Evolutionary conservation across 2,329 filamentous ascomycete species (phyloP), one percentile per base, ranked within the genome.

Genomic region (Fusarium fracticaudum): DNA sequence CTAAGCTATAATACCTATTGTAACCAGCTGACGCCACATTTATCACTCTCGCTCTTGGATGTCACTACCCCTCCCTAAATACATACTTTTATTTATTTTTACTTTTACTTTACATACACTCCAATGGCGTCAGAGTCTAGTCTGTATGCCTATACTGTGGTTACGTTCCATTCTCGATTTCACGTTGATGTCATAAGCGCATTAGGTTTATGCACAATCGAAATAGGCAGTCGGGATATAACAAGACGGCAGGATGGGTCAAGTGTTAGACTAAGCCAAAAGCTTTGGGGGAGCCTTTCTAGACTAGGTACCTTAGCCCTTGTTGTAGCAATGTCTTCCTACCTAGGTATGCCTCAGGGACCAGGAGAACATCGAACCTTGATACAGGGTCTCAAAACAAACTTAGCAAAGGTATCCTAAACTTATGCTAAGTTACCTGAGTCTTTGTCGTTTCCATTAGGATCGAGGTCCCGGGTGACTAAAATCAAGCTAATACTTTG

Each of bases 161-260:
- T 41, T 41, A 50, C 47, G 47, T 74, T 65, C 60, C 63, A 61
- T 60, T 65, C 65, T 57, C 24, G 53, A n/a, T 26, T 43, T 65
- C 37, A 51, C 18, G n/a, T 59, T 40, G 26, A 69, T 29, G 50
- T 53, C 50, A 37, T 37, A 20, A 17, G 50, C 26, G 8, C 45
- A 17, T 48, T 55, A 48, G 35, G 15, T 29, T 31, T 17, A 41
- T 31, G 51, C 37, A 40, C 22, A 41, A 26, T 37, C 50, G 33
- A 53, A 53, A 53, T 53, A 37, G 33, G 33, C 33, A 53, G n/a
- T 37, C 13, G 33, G 18, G n/a, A 12, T 35, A 57, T 33, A 59
- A 35, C 55, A 47, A 12, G 47, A 29, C 31, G 35, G 35, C 41
- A 53, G 15, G 47, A 41, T 33, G 24, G 47, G 47, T 63, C 40